A percentile compares a stretch with the other conserved stretches of the same genome.
Conservation (phyloP, 192 early-diverging fungal genomes). For the Umbelopsis isabellina region DNA sequence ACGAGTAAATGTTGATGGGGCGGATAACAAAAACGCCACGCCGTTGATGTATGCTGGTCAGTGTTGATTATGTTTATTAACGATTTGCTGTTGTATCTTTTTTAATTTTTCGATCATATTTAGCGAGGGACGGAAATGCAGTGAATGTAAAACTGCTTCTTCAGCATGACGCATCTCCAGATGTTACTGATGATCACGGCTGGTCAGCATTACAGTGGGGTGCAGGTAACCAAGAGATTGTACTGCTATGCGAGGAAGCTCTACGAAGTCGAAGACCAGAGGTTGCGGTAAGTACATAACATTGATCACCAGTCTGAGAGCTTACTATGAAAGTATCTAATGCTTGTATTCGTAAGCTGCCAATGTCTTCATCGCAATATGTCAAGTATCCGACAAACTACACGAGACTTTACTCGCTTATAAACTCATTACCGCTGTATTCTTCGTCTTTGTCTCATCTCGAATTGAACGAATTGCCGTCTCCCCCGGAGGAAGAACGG, state of each 20-base stretch:
- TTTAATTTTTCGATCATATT: background rate
- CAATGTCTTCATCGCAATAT: constrained; percentile 18
- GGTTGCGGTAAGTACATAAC: constrained; percentile 38
- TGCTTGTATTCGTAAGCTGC: background rate
- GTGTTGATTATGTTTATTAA: background rate
- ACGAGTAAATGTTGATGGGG: constrained; percentile 60
- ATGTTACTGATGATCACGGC: constrained; percentile 63
- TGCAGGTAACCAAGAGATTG: constrained; percentile 59
- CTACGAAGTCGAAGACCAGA: constrained; percentile 49
- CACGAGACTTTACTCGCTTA: constrained; percentile 49
- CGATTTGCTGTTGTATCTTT: no score
- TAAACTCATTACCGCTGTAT: constrained; percentile 40
- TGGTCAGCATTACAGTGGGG: constrained; percentile 71
- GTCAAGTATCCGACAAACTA: constrained; percentile 51
- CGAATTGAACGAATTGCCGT: constrained; percentile 28
- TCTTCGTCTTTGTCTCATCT: constrained; percentile 41
- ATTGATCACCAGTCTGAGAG: background rate
- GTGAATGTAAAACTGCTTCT: constrained; percentile 57
- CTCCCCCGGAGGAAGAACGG: constrained; percentile 16
- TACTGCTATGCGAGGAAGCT: constrained; percentile 57
- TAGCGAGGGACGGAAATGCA: constrained; percentile 64
- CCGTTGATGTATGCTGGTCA: constrained; percentile 73
- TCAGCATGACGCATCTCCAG: constrained; percentile 52
- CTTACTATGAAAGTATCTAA: background rate
- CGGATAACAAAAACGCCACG: constrained; percentile 66